phyloP scores from a whole-genome alignment of 2,329 filamentous ascomycete genomes.

The Lecanicillium sp. region DNA sequence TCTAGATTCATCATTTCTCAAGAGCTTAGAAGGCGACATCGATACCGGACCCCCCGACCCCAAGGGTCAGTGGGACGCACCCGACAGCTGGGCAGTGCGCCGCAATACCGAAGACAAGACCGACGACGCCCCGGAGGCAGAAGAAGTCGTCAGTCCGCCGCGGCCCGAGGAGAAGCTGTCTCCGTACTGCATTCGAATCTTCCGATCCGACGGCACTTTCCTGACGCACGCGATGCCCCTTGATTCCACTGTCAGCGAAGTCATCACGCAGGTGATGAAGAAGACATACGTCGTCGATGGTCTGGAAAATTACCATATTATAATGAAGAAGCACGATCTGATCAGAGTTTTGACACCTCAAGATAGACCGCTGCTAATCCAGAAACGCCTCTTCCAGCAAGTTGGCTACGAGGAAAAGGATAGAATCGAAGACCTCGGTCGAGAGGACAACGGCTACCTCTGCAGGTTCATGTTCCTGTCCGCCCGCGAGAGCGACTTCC shows the following conservation, averaged over 20 bases:
- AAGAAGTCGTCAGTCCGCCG: constrained; percentile 61
- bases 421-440: constrained; percentile 83
- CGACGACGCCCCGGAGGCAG: constrained; percentile 52
- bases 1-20: constrained; percentile 52
- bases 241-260: constrained; percentile 78
- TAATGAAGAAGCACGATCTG: constrained; percentile 87
- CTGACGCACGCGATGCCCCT: constrained; percentile 81
- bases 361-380: constrained; percentile 83
- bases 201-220: constrained; percentile 89
- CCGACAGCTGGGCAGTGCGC: constrained; percentile 93
- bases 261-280: constrained; percentile 84
- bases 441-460: constrained; percentile 95
- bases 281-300: constrained; percentile 91
- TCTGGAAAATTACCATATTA: constrained; percentile 89
- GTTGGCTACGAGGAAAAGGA: constrained; percentile 85
- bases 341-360: constrained; percentile 70
- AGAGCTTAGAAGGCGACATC: constrained; percentile 38
- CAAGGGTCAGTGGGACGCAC: constrained; percentile 76
- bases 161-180: constrained; percentile 67
- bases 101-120: constrained; percentile 61
- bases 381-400: constrained; percentile 85
- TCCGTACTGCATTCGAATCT: constrained; percentile 90
- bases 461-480: constrained; percentile 94
- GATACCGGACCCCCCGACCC: constrained; percentile 28
- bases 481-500: constrained; percentile 76